Evolutionary conservation across 192 early-diverging fungal genomes (phyloP), one percentile per base, ranked within the genome.

Genomic region (Mortierella antarctica): DNA sequence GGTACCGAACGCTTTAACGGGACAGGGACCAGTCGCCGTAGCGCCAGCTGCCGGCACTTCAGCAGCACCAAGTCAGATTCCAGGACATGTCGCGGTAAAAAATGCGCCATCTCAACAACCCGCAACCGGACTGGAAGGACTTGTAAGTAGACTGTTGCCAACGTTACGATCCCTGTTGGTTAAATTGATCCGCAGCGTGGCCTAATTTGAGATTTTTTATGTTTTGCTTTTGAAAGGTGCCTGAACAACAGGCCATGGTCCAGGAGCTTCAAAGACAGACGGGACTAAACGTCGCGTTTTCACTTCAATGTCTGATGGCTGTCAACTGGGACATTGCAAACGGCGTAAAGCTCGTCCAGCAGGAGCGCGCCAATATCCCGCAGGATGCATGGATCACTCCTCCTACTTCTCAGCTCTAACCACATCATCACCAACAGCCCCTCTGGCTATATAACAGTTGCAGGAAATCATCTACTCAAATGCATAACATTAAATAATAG

Each of bases 231-330:
- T 31, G 31, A 15, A 63, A 80, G 77, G 52, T 65, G 11, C 50
- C 77, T 9, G 77, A 80, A 8, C 82, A 83, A 50, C 82, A 83
- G 53, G 67, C 54, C 45, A 57, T 61, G 53, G 73, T 68, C 5
- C 73, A 65, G 23, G 74, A 83, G 39, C 64, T 83, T 0, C 71
- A 74, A 41, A 46, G 62, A 4, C 73, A 63, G 11, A 83, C 82
- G 5, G 62, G 72, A 11, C 41, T 83, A 41, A 83, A 65, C 40
- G 75, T 67, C 20, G 63, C 65, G 21, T 83, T 71, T 61, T 62
- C 82, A n/a, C 17, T 74, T 7, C 73, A 83, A 47, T 83, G 82
- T 39, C 46, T 83, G 39, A n/a, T 46, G 6, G 67, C 68, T 7
- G 66, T 61, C 23, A 69, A 52, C 8, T 83, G 82, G 82, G 82